Conservation (phyloP, 768 basidiomycete species). For the Lactifluus volemus region DNA sequence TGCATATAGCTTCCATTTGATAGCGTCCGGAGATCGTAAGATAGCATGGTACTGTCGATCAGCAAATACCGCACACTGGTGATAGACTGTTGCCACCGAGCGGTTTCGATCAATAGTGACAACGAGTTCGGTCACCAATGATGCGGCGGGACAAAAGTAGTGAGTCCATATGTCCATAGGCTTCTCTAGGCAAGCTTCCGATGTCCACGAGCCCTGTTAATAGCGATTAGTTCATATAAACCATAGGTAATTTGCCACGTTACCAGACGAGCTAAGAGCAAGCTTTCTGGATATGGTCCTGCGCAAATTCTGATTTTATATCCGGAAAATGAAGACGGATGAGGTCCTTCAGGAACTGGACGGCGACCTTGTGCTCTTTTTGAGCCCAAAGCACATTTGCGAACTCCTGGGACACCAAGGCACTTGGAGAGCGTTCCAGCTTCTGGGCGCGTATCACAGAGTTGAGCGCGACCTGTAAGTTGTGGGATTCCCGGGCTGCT, state of each 20-base stretch:
- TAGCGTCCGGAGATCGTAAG: constrained; percentile 56
- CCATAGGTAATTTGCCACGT: constrained; percentile 19
- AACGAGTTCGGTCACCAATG: constrained; percentile 23
- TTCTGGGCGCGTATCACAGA: constrained; percentile 69
- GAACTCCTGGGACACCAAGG: constrained; percentile 69
- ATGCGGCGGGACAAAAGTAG: constrained; percentile 62
- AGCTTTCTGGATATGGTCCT: constrained; percentile 26
- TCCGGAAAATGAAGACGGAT: constrained; percentile 21
- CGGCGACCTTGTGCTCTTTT: constrained; percentile 76
- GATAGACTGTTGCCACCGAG: constrained; percentile 49
- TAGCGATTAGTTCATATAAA: background rate
- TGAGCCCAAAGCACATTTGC: constrained; percentile 86
- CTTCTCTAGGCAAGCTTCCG: constrained; percentile 77
- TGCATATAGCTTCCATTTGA: constrained; percentile 61
- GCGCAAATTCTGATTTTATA: constrained; percentile 1
- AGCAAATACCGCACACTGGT: constrained; percentile 82
- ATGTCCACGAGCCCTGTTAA: constrained; percentile 79
- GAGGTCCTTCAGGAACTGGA: constrained; percentile 53
- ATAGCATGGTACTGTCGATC: constrained; percentile 78
- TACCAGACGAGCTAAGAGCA: constrained; percentile 59
- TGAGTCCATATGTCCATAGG: constrained; percentile 57
- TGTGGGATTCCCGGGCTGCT: constrained; percentile 58
- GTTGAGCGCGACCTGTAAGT: constrained; percentile 79
- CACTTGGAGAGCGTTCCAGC: constrained; percentile 39
- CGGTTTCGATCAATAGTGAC: constrained; percentile 11